phyloP scores from a whole-genome alignment of 1,284 basidiomycete genomes.

The Naganishia liquefaciens region DNA sequence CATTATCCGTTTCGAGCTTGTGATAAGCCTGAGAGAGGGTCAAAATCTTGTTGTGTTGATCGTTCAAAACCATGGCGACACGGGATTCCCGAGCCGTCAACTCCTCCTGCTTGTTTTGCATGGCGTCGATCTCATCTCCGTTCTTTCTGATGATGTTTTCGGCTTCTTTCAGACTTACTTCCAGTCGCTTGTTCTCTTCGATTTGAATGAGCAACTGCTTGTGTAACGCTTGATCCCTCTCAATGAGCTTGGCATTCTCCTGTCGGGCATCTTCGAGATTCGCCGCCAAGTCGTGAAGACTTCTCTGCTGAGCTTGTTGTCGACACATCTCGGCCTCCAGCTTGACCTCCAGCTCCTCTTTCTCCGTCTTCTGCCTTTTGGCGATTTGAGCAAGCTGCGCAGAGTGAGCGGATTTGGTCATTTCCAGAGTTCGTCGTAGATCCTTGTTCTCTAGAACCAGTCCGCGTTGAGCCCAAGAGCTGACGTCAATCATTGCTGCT shows the following conservation, averaged over 20 bases:
- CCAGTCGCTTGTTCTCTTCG: slow-evolving; percentile 6
- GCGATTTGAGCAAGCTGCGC: slow-evolving; percentile 22
- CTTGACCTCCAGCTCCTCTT: slow-evolving; percentile 25
- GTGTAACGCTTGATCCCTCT: slow-evolving; percentile 1
- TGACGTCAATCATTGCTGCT: slow-evolving; percentile 23
- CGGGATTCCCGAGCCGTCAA: slow-evolving; percentile 17
- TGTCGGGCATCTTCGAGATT: background rate
- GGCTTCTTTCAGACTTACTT: background rate
- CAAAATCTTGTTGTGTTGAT: slow-evolving; percentile 25
- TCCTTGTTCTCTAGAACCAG: slow-evolving; percentile 26
- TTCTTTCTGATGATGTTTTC: background rate
- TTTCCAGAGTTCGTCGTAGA: slow-evolving; percentile 20
- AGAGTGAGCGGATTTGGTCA: slow-evolving; percentile 24
- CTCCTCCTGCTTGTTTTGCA: slow-evolving; percentile 13
- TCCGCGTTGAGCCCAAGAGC: slow-evolving; percentile 22
- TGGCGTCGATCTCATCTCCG: slow-evolving; percentile 1
- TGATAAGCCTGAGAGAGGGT: slow-evolving; percentile 18
- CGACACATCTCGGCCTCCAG: slow-evolving; percentile 18
- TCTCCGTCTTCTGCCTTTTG: slow-evolving; percentile 24
- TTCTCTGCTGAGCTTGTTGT: slow-evolving; percentile 12
- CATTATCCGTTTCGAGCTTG: background rate
- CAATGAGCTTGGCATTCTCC: slow-evolving; percentile 13
- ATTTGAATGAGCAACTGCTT: slow-evolving; percentile 1
- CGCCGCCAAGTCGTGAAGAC: slow-evolving; percentile 7
- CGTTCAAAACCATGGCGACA: slow-evolving; percentile 4